Conservation (phyloP, 2,329 filamentous ascomycete genomes). For the Apiospora pterosperma region DNA sequence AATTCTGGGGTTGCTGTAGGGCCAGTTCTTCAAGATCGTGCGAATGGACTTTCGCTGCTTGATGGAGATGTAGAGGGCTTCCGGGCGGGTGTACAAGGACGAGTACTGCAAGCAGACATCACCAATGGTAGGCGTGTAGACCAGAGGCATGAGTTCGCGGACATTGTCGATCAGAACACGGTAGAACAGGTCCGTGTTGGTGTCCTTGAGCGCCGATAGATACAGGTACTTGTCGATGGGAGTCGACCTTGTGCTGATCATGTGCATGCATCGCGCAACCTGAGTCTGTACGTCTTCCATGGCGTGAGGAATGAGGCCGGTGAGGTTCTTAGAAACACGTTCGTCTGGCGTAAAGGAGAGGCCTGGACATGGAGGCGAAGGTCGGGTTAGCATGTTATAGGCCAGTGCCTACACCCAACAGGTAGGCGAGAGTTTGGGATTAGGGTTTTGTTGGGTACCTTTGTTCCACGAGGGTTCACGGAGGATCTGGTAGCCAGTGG, state of each 20-base stretch:
- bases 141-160: constrained; percentile 75
- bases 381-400: constrained; percentile 11
- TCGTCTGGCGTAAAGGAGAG: constrained; percentile 63
- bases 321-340: constrained; percentile 61
- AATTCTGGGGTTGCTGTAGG: constrained; percentile 84
- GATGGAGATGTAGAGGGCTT: constrained; percentile 94
- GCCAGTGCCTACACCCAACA: neutral
- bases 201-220: constrained; percentile 69
- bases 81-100: constrained; percentile 89
- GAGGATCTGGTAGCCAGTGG: constrained; percentile 59
- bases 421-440: constrained; percentile 7
- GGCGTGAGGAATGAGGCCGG: constrained; percentile 62
- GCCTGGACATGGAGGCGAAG: constrained; percentile 36
- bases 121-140: constrained; percentile 88
- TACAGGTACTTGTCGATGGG: constrained; percentile 82
- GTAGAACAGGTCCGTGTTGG: constrained; percentile 81
- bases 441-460: constrained; percentile 36
- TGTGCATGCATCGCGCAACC: constrained; percentile 65
- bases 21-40: constrained; percentile 91
- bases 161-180: constrained; percentile 74
- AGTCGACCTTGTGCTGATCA: constrained; percentile 67
- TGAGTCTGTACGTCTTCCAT: constrained; percentile 59
- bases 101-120: constrained; percentile 97
- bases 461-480: constrained; percentile 64
- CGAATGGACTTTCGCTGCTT: constrained; percentile 88